Evolutionary conservation across 371 early-diverging fungal genomes (phyloP).

Genomic region (Funneliformis caledonium): DNA sequence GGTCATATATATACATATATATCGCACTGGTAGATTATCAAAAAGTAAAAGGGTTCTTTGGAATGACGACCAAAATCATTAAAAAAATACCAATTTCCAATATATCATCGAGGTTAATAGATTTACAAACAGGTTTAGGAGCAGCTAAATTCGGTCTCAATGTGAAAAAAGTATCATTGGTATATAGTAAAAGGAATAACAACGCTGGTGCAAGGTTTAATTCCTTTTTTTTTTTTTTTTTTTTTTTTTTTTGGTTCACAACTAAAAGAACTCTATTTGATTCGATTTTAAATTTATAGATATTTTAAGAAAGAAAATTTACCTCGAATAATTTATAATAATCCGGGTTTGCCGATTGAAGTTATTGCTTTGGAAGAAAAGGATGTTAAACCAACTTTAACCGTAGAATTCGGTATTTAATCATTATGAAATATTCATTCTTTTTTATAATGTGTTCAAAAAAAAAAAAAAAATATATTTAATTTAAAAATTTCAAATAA

Average conservation of each 20-base stretch:
- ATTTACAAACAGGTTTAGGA: slow-evolving; percentile 56
- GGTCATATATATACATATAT: no score
- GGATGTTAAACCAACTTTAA: slow-evolving; percentile 54
- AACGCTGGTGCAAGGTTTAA: slow-evolving; percentile 64
- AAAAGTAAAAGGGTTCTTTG: no score
- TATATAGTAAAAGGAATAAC: slow-evolving; percentile 59
- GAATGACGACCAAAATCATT: no score
- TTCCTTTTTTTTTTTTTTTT: background rate
- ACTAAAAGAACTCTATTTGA: background rate
- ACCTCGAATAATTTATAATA: slow-evolving; percentile 68
- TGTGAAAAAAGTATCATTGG: slow-evolving; percentile 61
- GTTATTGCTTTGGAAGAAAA: slow-evolving; percentile 56
- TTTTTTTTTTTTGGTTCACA: background rate
- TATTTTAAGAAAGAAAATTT: slow-evolving; percentile 64
- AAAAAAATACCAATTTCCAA: no score
- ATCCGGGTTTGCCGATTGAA: slow-evolving; percentile 59
- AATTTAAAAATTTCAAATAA: background rate
- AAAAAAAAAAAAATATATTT: no score
- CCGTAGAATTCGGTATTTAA: slow-evolving; percentile 61
- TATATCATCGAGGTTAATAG: slow-evolving; percentile 4
- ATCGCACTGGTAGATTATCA: no score
- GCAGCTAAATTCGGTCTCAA: slow-evolving; percentile 56
- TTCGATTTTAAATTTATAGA: slow-evolving; percentile 44
- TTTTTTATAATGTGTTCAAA: no score
- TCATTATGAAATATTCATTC: background rate